Evolutionary conservation across 176 grass and related monocot genomes (phyloP), one percentile per base, ranked within the genome.

Genomic region (Oryza meridionalis): DNA sequence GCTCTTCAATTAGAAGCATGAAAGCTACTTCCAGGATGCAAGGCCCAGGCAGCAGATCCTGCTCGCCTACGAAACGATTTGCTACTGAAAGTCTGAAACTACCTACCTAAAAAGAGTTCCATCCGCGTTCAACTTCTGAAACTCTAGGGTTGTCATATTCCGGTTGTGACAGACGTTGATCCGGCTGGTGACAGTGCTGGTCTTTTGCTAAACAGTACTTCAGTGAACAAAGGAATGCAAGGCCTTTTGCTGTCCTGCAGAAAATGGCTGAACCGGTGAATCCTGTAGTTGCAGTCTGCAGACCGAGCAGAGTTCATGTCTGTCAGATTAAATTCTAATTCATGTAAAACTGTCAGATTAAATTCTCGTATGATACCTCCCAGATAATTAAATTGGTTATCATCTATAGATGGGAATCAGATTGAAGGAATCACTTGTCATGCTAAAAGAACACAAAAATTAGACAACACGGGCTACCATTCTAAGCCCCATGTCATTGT

Each of bases 401-500:
- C 51, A 62, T 62, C 15, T 43, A 42, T 43, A 42, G 10, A 51
- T 50, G 50, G 8, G 29, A 86, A 86, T 42, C 42, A 51, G 29
- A 64, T 15, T 14, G 40, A 47, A 26, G 7, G 33, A 29, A 33
- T 7, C 43, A 84, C 1, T 51, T 7, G 9, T 75, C 14, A 43
- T 37, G 31, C 7, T 9, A 38, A 15, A 55, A 35, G 45, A 65
- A 65, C 1, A 19, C 19, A 31, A 27, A 76, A 13, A 55, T 33
- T 70, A 47, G 49, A 4, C 29, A 40, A 25, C 8, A 65, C n/a
- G 42, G 35, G n/a, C 75, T 24, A 85, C 12, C 12, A 33, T 2
- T 68, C 13, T 37, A 40, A 63, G 75, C 12, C n/a, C 33, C 10
- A 65, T 86, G 46, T 76, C 63, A 75, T 31, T 22, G 68, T 73